phyloP scores from a whole-genome alignment of 163 green algal species.

The Chlamydomonas reinhardtii region DNA sequence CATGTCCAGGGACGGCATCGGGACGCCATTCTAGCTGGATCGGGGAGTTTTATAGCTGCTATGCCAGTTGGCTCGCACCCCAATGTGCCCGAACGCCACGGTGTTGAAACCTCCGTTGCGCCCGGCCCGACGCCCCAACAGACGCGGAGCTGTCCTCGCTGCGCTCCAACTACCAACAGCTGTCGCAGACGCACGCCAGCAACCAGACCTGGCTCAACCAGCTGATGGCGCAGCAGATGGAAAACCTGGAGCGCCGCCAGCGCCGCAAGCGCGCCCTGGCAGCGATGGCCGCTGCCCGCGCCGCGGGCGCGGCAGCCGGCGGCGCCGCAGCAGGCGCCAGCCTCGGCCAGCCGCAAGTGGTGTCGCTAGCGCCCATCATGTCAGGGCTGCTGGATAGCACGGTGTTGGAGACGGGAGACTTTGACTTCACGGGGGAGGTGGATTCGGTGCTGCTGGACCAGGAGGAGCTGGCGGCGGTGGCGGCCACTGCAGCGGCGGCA shows the following conservation, averaged over 20 bases:
- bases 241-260: not conserved
- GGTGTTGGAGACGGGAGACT: not conserved
- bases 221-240: conserved; percentile 18
- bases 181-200: conserved; percentile 21
- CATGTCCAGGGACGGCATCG: not conserved
- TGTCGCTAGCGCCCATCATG: no score
- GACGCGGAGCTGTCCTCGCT: conserved; percentile 26
- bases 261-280: not conserved
- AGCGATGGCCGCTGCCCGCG: not conserved
- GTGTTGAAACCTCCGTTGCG: no score
- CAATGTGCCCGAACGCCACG: no score
- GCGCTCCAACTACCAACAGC: conserved; percentile 20
- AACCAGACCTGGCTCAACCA: conserved; percentile 48
- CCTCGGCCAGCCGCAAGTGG: not conserved
- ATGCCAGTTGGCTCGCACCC: no score
- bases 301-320: no score
- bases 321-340: no score
- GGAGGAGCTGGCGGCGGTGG: no score
- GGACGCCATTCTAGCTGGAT: not conserved
- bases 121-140: not conserved
- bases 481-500: no score
- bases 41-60: no score
- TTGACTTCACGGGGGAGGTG: not conserved
- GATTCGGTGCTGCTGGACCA: not conserved
- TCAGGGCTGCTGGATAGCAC: no score